Conservation (phyloP, 805 yeast species). For the Maudiozyma turicensis region DNA sequence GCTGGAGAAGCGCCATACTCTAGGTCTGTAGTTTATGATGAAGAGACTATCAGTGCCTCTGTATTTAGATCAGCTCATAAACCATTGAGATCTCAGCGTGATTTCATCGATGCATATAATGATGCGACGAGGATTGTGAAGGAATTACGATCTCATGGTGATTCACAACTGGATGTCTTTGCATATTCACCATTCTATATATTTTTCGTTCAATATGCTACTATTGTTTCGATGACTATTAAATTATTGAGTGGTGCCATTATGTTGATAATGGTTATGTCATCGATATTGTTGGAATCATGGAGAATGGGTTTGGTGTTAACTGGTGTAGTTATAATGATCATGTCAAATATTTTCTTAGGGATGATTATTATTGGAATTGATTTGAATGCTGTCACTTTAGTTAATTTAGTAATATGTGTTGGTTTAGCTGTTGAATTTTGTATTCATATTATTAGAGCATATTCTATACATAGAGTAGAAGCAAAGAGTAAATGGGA, state of each 20-base stretch:
- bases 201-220: constrained; percentile 78
- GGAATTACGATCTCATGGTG: constrained; percentile 36
- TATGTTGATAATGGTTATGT: constrained; percentile 39
- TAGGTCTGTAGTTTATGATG: constrained; percentile 40
- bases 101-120: constrained; percentile 71
- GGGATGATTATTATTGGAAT: constrained; percentile 67
- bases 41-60: constrained; percentile 41
- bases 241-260: constrained; percentile 45
- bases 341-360: constrained; percentile 69
- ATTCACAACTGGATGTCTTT: constrained; percentile 43
- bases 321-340: constrained; percentile 48
- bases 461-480: constrained; percentile 45
- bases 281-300: constrained; percentile 59
- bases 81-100: constrained; percentile 73
- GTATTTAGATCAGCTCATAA: constrained; percentile 72
- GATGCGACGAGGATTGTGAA: constrained; percentile 58
- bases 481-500: constrained; percentile 28
- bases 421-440: constrained; percentile 91
- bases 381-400: constrained; percentile 76
- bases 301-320: constrained; percentile 47
- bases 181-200: constrained; percentile 92
- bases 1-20: constrained; percentile 94
- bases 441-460: constrained; percentile 77
- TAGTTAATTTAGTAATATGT: constrained; percentile 87
- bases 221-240: constrained; percentile 52